Percentiles rank a stretch among this genome's conserved stretches.
Evolutionary conservation across 2,329 filamentous ascomycete genomes (phyloP).

Genomic region (Pseudocercospora fuligena): DNA sequence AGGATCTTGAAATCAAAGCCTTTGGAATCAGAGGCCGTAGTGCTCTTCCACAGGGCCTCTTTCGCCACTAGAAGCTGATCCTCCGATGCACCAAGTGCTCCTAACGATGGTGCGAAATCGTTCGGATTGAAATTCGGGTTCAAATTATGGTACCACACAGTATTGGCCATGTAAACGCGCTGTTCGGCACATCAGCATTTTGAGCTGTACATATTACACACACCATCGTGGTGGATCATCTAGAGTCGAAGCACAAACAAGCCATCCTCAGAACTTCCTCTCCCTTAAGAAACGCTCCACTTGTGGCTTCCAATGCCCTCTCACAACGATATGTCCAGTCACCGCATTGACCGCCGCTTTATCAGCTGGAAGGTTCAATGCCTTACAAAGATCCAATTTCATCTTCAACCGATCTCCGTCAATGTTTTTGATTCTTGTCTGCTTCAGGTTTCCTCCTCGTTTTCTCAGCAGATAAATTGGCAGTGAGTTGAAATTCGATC

Average conservation of each 20-base stretch:
- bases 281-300: constrained; percentile 44
- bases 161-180: background rate
- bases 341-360: constrained; percentile 63
- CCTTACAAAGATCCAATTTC: constrained; percentile 64
- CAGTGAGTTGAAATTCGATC: constrained; percentile 72
- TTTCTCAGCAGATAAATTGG: constrained; percentile 78
- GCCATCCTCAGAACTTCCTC: constrained; percentile 40
- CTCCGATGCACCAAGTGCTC: background rate
- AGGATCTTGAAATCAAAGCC: too few relatives aligned
- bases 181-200: background rate
- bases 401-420: constrained; percentile 72
- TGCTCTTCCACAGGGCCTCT: too few relatives aligned
- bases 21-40: too few relatives aligned
- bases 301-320: constrained; percentile 45
- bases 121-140: background rate
- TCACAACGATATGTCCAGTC: constrained; percentile 76
- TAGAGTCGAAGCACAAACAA: constrained; percentile 10
- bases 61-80: too few relatives aligned
- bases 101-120: background rate
- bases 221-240: background rate
- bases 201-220: background rate
- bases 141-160: background rate
- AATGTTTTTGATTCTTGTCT: constrained; percentile 78
- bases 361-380: constrained; percentile 54
- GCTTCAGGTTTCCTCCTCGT: constrained; percentile 73